phyloP scores from a whole-genome alignment of 2,329 filamentous ascomycete species.

The Penicillium sp. region DNA sequence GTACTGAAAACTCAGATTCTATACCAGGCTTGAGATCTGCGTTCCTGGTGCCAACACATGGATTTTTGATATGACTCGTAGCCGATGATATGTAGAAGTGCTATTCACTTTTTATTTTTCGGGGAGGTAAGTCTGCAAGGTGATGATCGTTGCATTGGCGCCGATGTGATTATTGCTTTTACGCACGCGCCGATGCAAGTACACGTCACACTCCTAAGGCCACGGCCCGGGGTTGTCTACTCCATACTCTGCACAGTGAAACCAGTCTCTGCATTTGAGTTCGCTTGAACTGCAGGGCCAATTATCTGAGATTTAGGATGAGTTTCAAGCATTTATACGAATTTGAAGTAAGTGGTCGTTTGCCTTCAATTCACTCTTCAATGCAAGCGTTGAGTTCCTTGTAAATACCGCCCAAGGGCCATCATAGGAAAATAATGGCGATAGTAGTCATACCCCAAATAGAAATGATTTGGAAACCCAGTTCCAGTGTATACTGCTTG shows the following conservation, averaged over 20 bases:
- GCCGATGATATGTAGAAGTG: not conserved
- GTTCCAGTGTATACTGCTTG: slow-evolving; percentile 17
- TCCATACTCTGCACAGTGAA: not conserved
- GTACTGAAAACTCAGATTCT: no score
- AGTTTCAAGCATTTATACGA: not conserved
- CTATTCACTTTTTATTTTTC: not conserved
- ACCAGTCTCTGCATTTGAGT: not conserved
- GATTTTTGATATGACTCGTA: no score
- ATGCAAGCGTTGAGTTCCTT: not conserved
- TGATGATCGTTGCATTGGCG: not conserved
- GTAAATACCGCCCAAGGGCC: slow-evolving; percentile 23
- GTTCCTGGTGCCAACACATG: no score
- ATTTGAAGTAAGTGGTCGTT: not conserved
- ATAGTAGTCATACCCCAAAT: slow-evolving; percentile 24
- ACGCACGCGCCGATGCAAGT: not conserved
- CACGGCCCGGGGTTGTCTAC: not conserved
- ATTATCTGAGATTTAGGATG: not conserved
- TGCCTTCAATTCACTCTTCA: not conserved
- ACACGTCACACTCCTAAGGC: not conserved
- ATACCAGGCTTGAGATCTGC: no score
- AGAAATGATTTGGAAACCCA: slow-evolving; percentile 26
- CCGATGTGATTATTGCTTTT: not conserved
- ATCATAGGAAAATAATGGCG: slow-evolving; percentile 31
- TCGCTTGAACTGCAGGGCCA: not conserved
- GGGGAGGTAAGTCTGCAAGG: not conserved